phyloP scores from a whole-genome alignment of 2,329 filamentous ascomycete genomes.

The Aspergillus persii region DNA sequence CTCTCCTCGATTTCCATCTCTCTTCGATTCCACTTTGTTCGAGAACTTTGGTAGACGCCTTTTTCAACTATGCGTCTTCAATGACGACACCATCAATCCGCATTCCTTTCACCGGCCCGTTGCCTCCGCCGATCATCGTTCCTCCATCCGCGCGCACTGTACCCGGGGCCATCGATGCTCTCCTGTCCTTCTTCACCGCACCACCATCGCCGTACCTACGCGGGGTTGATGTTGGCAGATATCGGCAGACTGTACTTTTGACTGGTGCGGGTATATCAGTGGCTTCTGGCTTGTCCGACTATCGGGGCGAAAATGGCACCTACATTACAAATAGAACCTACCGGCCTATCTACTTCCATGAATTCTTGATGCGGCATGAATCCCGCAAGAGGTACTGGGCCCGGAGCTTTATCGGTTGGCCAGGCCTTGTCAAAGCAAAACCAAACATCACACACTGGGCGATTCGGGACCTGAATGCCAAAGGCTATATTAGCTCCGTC shows the following conservation, averaged over 20 bases:
- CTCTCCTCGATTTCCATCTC: background rate
- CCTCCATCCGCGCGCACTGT: slow-evolving; percentile 69
- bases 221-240: slow-evolving; percentile 39
- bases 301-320: slow-evolving; percentile 83
- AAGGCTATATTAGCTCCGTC: slow-evolving; percentile 72
- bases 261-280: slow-evolving; percentile 92
- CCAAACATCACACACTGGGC: slow-evolving; percentile 81
- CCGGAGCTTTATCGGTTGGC: slow-evolving; percentile 89
- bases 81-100: slow-evolving; percentile 75
- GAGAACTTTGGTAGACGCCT: background rate
- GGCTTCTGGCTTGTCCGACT: slow-evolving; percentile 88
- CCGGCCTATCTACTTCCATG: slow-evolving; percentile 87
- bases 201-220: slow-evolving; percentile 53
- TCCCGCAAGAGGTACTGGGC: slow-evolving; percentile 94
- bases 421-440: slow-evolving; percentile 70
- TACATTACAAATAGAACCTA: slow-evolving; percentile 90
- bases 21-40: background rate
- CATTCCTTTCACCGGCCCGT: slow-evolving; percentile 84
- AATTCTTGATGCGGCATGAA: slow-evolving; percentile 80
- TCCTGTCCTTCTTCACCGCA: slow-evolving; percentile 71
- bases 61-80: slow-evolving; percentile 34
- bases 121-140: slow-evolving; percentile 72
- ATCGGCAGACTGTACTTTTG: slow-evolving; percentile 62
- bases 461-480: slow-evolving; percentile 65
- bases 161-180: slow-evolving; percentile 71